These are phyloP conservation scores for Dryas drummondii DNA, from an alignment of 306 rosid species.

Conservation along the genomic window DNA sequence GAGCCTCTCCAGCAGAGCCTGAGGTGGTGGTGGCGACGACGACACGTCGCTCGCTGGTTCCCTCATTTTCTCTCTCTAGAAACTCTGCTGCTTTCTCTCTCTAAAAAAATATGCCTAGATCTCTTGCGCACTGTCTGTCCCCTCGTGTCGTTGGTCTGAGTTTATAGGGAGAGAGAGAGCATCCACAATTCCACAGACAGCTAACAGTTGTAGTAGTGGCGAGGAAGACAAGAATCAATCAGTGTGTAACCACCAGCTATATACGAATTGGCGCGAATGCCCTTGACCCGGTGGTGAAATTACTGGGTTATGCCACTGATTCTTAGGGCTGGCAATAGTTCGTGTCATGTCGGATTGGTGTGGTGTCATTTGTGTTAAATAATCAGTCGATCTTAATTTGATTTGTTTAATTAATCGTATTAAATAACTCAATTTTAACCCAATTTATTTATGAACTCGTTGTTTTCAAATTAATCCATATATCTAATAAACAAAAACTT, in stretches of 20 bases:
- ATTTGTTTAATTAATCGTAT: too few relatives aligned
- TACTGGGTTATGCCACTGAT: too few relatives aligned
- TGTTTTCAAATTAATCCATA: too few relatives aligned
- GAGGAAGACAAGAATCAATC: slow-evolving; percentile 23
- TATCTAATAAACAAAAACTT: too few relatives aligned
- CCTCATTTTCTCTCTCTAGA: slow-evolving; percentile 20
- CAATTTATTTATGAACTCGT: too few relatives aligned
- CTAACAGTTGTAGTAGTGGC: slow-evolving; percentile 11
- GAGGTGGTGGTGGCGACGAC: slow-evolving; percentile 52
- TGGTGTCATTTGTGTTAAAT: too few relatives aligned
- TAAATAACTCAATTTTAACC: fast-evolving
- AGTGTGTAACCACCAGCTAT: background rate
- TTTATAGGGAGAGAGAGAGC: slow-evolving; percentile 1
- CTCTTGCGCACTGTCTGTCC: background rate
- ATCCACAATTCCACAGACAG: slow-evolving; percentile 5
- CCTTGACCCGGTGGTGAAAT: background rate
- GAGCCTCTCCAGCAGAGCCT: slow-evolving; percentile 77
- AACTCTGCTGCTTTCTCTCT: background rate
- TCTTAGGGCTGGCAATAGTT: too few relatives aligned
- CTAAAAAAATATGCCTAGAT: background rate
- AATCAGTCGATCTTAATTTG: too few relatives aligned
- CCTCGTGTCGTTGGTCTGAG: background rate
- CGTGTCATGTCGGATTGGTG: too few relatives aligned
- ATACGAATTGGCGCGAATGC: background rate
- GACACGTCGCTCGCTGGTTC: slow-evolving; percentile 5